Conservation (phyloP, 2,329 filamentous ascomycete genomes). For the Dichotomopilus funicola region DNA sequence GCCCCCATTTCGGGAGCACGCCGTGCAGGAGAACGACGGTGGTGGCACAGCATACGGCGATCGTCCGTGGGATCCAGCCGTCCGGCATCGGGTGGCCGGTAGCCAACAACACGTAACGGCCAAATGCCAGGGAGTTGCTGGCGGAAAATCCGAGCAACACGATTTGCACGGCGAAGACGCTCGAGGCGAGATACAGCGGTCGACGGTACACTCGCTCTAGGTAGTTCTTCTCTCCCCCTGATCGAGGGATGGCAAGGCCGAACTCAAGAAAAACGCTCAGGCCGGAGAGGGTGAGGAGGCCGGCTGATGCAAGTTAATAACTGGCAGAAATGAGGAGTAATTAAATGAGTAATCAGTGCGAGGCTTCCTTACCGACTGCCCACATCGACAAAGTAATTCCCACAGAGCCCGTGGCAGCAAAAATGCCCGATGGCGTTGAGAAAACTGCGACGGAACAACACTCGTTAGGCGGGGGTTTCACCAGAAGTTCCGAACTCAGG, state of each 20-base stretch:
- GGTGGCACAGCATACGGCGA: slow-evolving; percentile 47
- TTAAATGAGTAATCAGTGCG: no score
- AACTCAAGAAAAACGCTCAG: slow-evolving; percentile 58
- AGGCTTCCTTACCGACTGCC: slow-evolving; percentile 21
- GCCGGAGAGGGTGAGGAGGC: slow-evolving; percentile 51
- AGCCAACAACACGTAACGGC: slow-evolving; percentile 43
- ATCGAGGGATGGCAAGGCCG: slow-evolving; percentile 57
- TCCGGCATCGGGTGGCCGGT: slow-evolving; percentile 39
- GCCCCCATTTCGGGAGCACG: slow-evolving; percentile 49
- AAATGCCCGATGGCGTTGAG: slow-evolving; percentile 48
- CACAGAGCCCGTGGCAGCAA: slow-evolving; percentile 49
- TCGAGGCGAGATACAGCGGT: slow-evolving; percentile 53
- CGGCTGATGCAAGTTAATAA: slow-evolving; percentile 12
- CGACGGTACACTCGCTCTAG: slow-evolving; percentile 54
- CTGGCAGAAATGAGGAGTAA: neutral
- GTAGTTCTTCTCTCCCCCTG: slow-evolving; percentile 61
- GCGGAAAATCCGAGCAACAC: slow-evolving; percentile 55
- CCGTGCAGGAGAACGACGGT: slow-evolving; percentile 49
- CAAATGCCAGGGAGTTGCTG: slow-evolving; percentile 53
- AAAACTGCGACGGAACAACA: slow-evolving; percentile 32
- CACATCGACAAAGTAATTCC: slow-evolving; percentile 37
- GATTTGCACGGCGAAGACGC: slow-evolving; percentile 54
- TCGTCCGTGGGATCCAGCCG: slow-evolving; percentile 50
- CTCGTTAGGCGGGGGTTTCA: slow-evolving; percentile 7
- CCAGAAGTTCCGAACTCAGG: neutral